These are phyloP conservation scores for Murraya paniculata DNA, from an alignment of 345 rosid species.

Conservation along the genomic window DNA sequence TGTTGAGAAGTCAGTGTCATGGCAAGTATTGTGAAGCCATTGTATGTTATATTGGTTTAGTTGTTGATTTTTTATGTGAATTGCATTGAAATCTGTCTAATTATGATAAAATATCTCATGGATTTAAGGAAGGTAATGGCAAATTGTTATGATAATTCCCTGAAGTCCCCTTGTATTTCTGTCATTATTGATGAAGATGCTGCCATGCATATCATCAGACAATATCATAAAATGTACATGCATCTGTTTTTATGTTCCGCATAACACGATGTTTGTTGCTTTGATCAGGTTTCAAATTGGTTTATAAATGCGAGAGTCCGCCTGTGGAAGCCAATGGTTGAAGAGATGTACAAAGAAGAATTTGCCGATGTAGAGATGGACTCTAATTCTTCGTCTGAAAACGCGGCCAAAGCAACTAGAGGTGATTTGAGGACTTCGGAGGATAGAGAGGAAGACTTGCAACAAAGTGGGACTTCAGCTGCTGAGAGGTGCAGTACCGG, in stretches of 20 bases:
- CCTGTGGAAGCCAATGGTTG: slow-evolving; percentile 99
- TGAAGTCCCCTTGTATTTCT: not conserved
- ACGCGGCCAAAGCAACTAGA: slow-evolving; percentile 37
- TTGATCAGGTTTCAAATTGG: slow-evolving; percentile 88
- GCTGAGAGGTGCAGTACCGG: slow-evolving; percentile 40
- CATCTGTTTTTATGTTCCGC: not conserved
- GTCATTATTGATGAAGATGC: not conserved
- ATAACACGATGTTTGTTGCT: not conserved
- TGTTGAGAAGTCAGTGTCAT: not conserved
- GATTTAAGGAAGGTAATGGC: not conserved
- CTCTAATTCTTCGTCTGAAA: slow-evolving; percentile 74
- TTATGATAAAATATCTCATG: not conserved
- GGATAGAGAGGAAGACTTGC: slow-evolving; percentile 49
- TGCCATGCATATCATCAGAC: not conserved
- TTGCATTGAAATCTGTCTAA: not conserved
- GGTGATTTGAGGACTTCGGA: slow-evolving; percentile 32
- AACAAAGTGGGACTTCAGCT: slow-evolving; percentile 51
- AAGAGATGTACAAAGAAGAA: slow-evolving; percentile 99
- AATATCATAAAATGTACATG: not conserved
- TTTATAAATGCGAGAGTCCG: slow-evolving; percentile 98
- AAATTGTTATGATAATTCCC: not conserved
- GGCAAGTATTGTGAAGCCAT: not conserved
- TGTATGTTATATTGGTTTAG: not conserved
- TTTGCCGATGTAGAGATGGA: slow-evolving; percentile 65
- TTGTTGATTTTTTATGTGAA: not conserved